These are phyloP conservation scores for Allomyces javanicus DNA, from an alignment of 192 early-diverging fungal genomes.

Conservation along the genomic window DNA sequence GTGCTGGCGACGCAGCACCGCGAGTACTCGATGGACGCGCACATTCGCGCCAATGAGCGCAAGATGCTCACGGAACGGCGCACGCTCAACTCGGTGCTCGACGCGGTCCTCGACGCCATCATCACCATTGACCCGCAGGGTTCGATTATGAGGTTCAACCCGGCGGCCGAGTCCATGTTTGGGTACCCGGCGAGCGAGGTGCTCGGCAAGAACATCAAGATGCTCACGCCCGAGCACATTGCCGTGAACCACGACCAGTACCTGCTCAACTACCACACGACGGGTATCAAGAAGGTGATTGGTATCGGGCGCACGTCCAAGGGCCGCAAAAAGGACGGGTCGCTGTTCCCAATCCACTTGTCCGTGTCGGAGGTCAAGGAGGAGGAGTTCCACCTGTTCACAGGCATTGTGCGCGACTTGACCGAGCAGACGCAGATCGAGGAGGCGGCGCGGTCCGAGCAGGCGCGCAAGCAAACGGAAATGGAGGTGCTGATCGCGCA, in stretches of 20 bases:
- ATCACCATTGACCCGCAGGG: background rate
- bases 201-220: constrained; percentile 15
- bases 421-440: constrained; percentile 13
- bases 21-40: constrained; percentile 19
- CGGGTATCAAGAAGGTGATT: constrained; percentile 10
- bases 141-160: background rate
- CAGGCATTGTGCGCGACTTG: constrained; percentile 19
- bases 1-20: constrained; percentile 10
- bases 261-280: constrained; percentile 13
- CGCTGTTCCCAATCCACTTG: constrained; percentile 15
- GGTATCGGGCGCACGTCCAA: constrained; percentile 6
- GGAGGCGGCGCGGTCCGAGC: background rate
- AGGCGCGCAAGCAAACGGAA: constrained; percentile 10
- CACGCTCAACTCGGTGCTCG: constrained; percentile 15
- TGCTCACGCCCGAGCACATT: constrained; percentile 10
- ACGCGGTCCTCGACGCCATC: constrained; percentile 11
- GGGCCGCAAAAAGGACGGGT: constrained; percentile 12
- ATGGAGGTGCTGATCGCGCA: constrained; percentile 6
- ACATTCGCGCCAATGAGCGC: constrained; percentile 16
- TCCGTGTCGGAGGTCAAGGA: constrained; percentile 15
- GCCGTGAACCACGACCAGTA: constrained; percentile 9
- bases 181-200: constrained; percentile 4
- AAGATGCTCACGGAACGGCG: constrained; percentile 15
- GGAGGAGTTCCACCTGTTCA: constrained; percentile 13
- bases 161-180: background rate